Conservation (phyloP, 2,329 filamentous ascomycete genomes). For the Diaporthe aspalathi region DNA sequence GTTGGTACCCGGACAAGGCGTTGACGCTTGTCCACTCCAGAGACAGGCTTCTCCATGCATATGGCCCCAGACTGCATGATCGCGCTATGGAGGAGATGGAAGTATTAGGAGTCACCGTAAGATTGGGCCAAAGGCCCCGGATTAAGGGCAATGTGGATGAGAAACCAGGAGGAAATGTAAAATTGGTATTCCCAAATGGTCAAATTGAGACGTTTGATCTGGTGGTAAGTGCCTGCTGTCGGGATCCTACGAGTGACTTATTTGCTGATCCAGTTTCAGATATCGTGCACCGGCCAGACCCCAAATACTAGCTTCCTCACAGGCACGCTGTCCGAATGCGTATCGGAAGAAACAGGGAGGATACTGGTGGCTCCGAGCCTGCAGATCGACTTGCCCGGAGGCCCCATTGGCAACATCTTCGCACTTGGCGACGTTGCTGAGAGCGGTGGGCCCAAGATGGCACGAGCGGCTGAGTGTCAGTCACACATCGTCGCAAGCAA, state of each 20-base stretch:
- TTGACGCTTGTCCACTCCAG: slow-evolving; percentile 70
- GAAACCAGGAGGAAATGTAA: slow-evolving; percentile 62
- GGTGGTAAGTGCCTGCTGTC: slow-evolving; percentile 21
- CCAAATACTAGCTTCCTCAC: slow-evolving; percentile 64
- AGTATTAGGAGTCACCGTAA: slow-evolving; percentile 56
- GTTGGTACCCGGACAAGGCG: slow-evolving; percentile 64
- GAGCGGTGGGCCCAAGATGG: slow-evolving; percentile 62
- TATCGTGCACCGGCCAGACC: slow-evolving; percentile 69
- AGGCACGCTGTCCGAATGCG: slow-evolving; percentile 54
- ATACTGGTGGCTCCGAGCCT: slow-evolving; percentile 67
- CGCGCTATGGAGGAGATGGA: slow-evolving; percentile 55
- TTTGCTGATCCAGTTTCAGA: slow-evolving; percentile 49
- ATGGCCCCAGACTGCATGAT: slow-evolving; percentile 56
- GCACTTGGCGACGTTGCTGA: slow-evolving; percentile 74
- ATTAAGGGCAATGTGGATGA: slow-evolving; percentile 53
- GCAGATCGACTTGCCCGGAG: slow-evolving; percentile 60
- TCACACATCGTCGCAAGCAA: slow-evolving; percentile 65
- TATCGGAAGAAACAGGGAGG: slow-evolving; percentile 58
- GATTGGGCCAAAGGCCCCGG: slow-evolving; percentile 51
- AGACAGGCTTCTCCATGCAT: slow-evolving; percentile 62
- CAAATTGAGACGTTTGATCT: neutral
- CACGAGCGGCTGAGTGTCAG: slow-evolving; percentile 65
- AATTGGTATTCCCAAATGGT: slow-evolving; percentile 48
- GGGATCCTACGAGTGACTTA: slow-evolving; percentile 23
- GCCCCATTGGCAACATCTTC: slow-evolving; percentile 64